phyloP scores from a whole-genome alignment of 2,329 filamentous ascomycete species.

The Ceratocystis lukuohia region DNA sequence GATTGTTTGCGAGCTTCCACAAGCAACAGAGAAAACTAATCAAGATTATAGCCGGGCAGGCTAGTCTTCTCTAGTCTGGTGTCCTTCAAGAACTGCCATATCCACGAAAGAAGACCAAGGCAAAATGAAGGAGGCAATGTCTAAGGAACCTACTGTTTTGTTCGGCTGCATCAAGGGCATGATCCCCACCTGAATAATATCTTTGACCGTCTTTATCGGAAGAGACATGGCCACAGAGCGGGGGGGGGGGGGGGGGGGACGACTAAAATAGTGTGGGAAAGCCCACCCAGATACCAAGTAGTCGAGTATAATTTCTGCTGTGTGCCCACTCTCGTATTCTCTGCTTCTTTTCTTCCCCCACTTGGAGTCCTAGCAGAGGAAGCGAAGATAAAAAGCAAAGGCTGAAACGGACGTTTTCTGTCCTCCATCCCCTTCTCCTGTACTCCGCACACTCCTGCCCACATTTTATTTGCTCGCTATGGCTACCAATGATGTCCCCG shows the following conservation, averaged over 20 bases:
- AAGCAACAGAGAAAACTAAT: neutral
- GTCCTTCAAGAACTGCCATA: neutral
- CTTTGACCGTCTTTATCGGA: neutral
- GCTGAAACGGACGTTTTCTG: neutral
- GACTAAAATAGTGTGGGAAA: neutral
- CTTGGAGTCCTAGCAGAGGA: neutral
- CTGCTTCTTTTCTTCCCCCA: neutral
- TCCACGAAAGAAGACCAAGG: neutral
- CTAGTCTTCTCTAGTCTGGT: neutral
- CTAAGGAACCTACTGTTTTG: too few species aligned
- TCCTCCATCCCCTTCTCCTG: neutral
- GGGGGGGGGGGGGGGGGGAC: neutral
- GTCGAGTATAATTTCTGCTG: neutral
- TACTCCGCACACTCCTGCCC: neutral
- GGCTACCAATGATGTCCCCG: constrained; percentile 26
- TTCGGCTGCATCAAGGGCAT: too few species aligned
- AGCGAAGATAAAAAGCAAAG: neutral
- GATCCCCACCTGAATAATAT: neutral
- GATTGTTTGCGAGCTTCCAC: neutral
- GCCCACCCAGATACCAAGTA: neutral
- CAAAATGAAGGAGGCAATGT: neutral
- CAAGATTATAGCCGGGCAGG: neutral
- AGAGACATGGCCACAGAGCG: neutral
- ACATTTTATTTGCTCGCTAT: constrained; percentile 20
- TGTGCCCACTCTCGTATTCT: neutral